Evolutionary conservation across 352 stramenopile species (phyloP), one percentile per base, ranked within the genome.

Genomic region (Phytophthora agathidicida): DNA sequence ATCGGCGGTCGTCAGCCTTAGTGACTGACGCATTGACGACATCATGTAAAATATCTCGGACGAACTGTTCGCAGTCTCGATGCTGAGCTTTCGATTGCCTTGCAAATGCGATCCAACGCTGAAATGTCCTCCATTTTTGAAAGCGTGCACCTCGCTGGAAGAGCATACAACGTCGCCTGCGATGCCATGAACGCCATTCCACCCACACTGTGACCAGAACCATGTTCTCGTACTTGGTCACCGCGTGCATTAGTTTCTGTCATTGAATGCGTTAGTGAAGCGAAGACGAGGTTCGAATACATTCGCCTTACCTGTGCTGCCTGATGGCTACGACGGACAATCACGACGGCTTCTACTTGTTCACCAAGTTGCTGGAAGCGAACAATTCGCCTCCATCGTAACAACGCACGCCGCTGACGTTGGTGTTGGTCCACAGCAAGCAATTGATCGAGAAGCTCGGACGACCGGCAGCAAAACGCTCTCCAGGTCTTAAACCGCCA

Each of bases 121-220:
- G 41, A 26, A 67, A 47, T 31, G 49, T 38, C 42, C 50, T 35
- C 10, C 22, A 28, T 5, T 19, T 28, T 33, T 67, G 49, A 11
- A 46, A 56, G 7, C 13, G 16, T 14, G 33, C 19, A 2, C 27
- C 57, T 41, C 49, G 39, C 22, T 67, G 58, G 31, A 67, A 67
- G 1, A 67, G 31, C 16, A 9, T 17, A 44, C 50, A 56, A 1
- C 33, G 50, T 3, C 17, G 19, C 45, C 24, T 50, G 13, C 41
- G 58, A 45, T 60, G 35, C 58, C 49, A 55, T 13, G 35, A n/a
- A 10, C 33, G 14, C 58, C 58, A 67, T 38, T 61, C 41, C 9
- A 67, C 58, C 58, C 58, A 67, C 13, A 38, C 16, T 3, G 49
- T 61, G 6, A 61, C 10, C 41, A 61, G 26, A 19, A 61, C 26